These are phyloP conservation scores for Stagonosporopsis chrysanthemi DNA, from an alignment of 2,329 filamentous ascomycete species.

Conservation along the genomic window DNA sequence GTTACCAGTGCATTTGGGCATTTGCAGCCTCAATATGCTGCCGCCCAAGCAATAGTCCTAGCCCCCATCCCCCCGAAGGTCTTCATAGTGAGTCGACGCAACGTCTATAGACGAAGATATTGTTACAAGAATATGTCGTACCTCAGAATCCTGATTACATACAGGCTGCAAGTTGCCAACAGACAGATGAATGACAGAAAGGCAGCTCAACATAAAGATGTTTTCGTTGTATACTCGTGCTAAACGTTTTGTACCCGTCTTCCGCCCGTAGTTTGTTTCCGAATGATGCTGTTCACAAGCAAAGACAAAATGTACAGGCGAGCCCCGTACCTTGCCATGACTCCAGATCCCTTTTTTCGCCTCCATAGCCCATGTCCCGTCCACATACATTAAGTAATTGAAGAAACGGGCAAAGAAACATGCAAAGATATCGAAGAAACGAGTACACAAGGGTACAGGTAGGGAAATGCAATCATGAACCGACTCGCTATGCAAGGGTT, in stretches of 20 bases:
- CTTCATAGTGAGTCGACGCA: neutral
- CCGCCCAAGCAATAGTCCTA: neutral
- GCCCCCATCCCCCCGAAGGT: too few relatives aligned
- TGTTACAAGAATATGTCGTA: too few relatives aligned
- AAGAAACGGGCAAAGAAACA: conserved; percentile 37
- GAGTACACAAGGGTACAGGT: conserved; percentile 39
- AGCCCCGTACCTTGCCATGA: conserved; percentile 22
- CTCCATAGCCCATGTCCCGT: conserved; percentile 31
- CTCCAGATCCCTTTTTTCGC: conserved; percentile 25
- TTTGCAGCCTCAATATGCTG: neutral
- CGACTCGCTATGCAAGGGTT: conserved; percentile 51
- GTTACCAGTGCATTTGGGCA: conserved; percentile 9
- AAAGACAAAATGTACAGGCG: conserved; percentile 23
- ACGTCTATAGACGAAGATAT: too few relatives aligned
- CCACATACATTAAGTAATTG: conserved; percentile 38
- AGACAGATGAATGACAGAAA: neutral
- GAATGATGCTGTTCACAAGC: conserved; percentile 28
- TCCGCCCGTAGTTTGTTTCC: conserved; percentile 16
- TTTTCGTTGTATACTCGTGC: conserved; percentile 17
- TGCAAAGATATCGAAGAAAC: conserved; percentile 36
- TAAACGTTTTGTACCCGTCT: conserved; percentile 15
- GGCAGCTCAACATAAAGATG: neutral
- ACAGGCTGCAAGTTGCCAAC: too few relatives aligned
- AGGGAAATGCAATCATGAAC: conserved; percentile 43
- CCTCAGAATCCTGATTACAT: too few relatives aligned